Percentiles rank a stretch among this genome's conserved stretches.
These are phyloP conservation scores for Salix dunnii DNA, from an alignment of 345 rosid genomes.

Conservation along the genomic window DNA sequence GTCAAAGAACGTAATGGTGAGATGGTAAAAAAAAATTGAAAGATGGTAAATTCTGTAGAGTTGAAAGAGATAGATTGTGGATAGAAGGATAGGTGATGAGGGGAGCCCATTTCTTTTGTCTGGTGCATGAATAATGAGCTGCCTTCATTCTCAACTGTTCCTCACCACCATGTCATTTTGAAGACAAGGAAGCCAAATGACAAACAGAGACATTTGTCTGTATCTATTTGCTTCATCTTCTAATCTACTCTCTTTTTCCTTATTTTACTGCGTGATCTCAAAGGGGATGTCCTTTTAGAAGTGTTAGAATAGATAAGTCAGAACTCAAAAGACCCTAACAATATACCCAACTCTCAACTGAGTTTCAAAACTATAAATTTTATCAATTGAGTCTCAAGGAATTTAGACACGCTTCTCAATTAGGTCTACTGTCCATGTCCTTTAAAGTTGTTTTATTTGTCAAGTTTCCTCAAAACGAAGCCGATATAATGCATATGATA, in stretches of 20 bases:
- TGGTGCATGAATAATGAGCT: not conserved
- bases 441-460: not conserved
- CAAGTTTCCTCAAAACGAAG: not conserved
- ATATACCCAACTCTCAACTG: not conserved
- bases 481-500: not conserved
- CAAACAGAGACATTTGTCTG: not conserved
- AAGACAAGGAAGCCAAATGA: not conserved
- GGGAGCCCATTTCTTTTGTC: constrained; percentile 10
- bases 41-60: not conserved
- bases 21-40: not conserved
- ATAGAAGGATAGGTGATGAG: not conserved
- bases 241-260: not conserved
- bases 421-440: not conserved
- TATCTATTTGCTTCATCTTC: not conserved
- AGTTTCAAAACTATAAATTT: not conserved
- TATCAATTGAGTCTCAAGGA: not conserved
- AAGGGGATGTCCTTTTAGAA: not conserved
- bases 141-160: not conserved
- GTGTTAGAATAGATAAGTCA: too few relatives aligned
- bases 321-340: not conserved
- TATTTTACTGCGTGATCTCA: not conserved
- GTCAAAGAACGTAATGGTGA: not conserved
- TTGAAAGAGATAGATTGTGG: not conserved
- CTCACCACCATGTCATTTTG: not conserved
- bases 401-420: not conserved